Percentiles rank a stretch among this genome's conserved stretches.
Evolutionary conservation across 2,329 filamentous ascomycete species (phyloP).

Genomic region (Colletotrichum cordylinicola): DNA sequence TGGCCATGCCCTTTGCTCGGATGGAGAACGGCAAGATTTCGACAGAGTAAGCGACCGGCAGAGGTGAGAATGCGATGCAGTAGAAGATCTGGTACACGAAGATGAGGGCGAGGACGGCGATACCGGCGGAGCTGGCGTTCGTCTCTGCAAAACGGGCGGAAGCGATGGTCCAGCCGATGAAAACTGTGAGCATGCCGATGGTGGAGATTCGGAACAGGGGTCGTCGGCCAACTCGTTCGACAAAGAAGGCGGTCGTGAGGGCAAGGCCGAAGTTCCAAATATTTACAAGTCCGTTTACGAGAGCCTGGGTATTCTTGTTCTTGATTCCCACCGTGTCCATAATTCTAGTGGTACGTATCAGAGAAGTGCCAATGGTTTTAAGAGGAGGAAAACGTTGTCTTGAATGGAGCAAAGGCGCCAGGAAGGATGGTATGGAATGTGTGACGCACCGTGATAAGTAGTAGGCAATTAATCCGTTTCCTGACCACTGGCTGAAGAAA

Average conservation of each 20-base stretch:
- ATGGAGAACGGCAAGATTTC: constrained; percentile 60
- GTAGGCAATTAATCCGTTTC: constrained; percentile 37
- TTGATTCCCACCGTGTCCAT: constrained; percentile 27
- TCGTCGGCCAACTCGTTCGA: constrained; percentile 32
- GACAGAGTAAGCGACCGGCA: constrained; percentile 55
- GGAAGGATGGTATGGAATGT: too few relatives aligned
- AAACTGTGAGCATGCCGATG: constrained; percentile 34
- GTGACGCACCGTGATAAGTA: neutral
- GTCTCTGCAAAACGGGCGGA: constrained; percentile 37
- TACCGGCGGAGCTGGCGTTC: constrained; percentile 30
- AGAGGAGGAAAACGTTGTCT: too few relatives aligned
- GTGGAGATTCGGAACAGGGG: constrained; percentile 28
- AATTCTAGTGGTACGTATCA: neutral
- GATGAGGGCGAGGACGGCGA: constrained; percentile 38
- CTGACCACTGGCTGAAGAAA: constrained; percentile 46
- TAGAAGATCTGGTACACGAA: constrained; percentile 50
- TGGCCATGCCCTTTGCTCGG: constrained; percentile 54
- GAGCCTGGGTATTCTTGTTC: constrained; percentile 29
- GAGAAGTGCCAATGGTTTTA: too few relatives aligned
- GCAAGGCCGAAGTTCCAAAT: constrained; percentile 33
- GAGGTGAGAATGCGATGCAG: constrained; percentile 60
- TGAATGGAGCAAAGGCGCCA: too few relatives aligned
- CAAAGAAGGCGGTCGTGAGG: constrained; percentile 30
- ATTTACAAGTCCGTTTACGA: constrained; percentile 33
- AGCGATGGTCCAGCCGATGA: constrained; percentile 39